Conservation (phyloP, 73 alveolate species). For the Tetrahymena thermophila region DNA sequence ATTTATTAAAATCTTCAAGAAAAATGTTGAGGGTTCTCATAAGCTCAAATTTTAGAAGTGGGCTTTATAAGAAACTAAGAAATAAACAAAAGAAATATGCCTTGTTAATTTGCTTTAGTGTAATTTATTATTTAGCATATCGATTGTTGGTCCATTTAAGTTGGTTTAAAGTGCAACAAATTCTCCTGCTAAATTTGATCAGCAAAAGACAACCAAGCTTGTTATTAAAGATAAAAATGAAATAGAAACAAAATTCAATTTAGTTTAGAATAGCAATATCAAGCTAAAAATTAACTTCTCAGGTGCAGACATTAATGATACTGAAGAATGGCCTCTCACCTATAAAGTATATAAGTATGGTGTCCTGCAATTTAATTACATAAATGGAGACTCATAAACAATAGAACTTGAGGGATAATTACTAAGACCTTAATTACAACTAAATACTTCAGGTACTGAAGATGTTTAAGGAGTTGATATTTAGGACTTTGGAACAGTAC, state of each 20-base stretch:
- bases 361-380: constrained; percentile 29
- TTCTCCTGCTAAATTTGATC: constrained; percentile 35
- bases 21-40: constrained; percentile 55
- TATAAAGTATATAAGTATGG: constrained; percentile 54
- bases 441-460: constrained; percentile 49
- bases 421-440: constrained; percentile 52
- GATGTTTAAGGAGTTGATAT: constrained; percentile 62
- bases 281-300: constrained; percentile 45
- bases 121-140: constrained; percentile 52
- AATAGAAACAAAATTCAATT: constrained; percentile 15
- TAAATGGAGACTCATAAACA: constrained; percentile 54
- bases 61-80: constrained; percentile 25
- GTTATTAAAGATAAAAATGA: constrained; percentile 17
- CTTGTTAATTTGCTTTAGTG: constrained; percentile 57
- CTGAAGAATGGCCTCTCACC: constrained; percentile 70
- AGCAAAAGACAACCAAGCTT: not conserved
- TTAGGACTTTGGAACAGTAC: constrained; percentile 55
- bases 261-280: constrained; percentile 25
- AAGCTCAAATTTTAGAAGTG: constrained; percentile 59
- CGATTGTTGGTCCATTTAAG: constrained; percentile 66
- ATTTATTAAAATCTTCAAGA: not conserved
- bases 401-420: constrained; percentile 51
- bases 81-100: constrained; percentile 41
- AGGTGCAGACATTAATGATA: constrained; percentile 50
- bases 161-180: constrained; percentile 49